Base-by-base conservation (phyloP, 169 alveolate genomes). In the Plasmodium relictum region DNA sequence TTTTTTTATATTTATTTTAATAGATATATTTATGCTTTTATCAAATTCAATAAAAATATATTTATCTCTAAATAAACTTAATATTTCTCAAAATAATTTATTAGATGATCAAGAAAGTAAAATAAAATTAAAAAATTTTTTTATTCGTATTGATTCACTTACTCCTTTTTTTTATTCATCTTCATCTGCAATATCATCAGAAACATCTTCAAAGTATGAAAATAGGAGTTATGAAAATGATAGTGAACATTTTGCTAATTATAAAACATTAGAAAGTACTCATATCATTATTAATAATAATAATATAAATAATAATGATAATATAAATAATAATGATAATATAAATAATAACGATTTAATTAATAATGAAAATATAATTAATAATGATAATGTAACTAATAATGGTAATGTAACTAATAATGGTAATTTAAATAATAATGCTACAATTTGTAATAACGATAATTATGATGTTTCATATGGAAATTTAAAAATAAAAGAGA, bases 11-110 rank as follows among this genome's bases (percentile, higher is more conserved):
- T 52, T 66, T 3, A 42, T 80, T 39, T 39, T 80, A 10, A 80
- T 80, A 22, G 90, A 80, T 26, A 80, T 80, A 45, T 80, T 80
- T 37, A 37, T 80, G 9, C 52, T 59, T 58, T 42, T 80, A 8
- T 80, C 90, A n/a, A 39, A 58, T 50, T 50, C 48, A 20, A 58
- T 44, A 41, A 80, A 66, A 61, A 68, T 2, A 37, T 68, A 76
- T 22, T 62, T 62, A 3, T 22, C 61, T 50, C 16, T 8, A 22
- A n/a, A n/a, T n/a, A n/a, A n/a, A n/a, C n/a, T n/a, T n/a, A n/a
- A 50, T 50, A 12, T 0, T 22, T n/a, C 3, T 8, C 20, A 50
- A 12, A 10, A 50, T 50, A 9, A n/a, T n/a, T n/a, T n/a, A 50
- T 6, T n/a, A 22, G 6, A 3, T n/a, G 20, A 50, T 50, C 20